Evolutionary conservation across 2,329 filamentous ascomycete species (phyloP), one percentile per base, ranked within the genome.

Genomic region (Nigrograna mackinnonii): DNA sequence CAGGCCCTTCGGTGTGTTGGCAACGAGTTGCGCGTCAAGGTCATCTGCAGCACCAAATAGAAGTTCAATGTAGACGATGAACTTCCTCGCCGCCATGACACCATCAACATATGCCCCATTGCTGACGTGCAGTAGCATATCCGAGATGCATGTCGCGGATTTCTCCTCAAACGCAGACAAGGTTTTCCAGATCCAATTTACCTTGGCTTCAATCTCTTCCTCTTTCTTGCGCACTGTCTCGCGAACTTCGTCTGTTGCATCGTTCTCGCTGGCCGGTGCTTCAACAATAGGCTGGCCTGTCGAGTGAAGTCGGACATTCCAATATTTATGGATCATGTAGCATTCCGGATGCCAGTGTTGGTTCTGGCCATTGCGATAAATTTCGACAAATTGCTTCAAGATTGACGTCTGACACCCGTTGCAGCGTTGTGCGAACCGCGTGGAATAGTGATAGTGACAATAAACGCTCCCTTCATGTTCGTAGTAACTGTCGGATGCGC

Each of bases 241-340:
- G 39, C 91, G 86, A 49, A 86, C 82, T 49, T 86, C 82, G 35
- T 84, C 79, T 26, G 79, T 83, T 11, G 84, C 84, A 52, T 84
- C 77, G 30, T 72, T 70, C 38, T 80, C 77, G 17, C 56, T 52
- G 20, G 44, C 52, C 22, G 64, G 54, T 30, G 62, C 55, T 32
- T 71, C 67, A 5, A 65, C 52, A 31, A 66, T 57, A 18, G 69
- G 67, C 30, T 71, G 64, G 7, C 68, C 69, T 12, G 69, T 68
- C 4, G 71, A 68, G 47, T 75, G 71, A 26, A 99, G 77, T 38
- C 94, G 85, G 46, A 99, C 94, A 65, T 97, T 99, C 94, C 94
- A 99, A 71, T 97, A 99, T 64, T 99, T 99, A 74, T 99, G 94
- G 50, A 99, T 99, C 94, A 99, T 99, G 71, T 99, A 99, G 70